Percentiles rank a stretch among this genome's conserved stretches.
Conservation (phyloP, 2,329 filamentous ascomycete species). For the Fusarium falciforme region DNA sequence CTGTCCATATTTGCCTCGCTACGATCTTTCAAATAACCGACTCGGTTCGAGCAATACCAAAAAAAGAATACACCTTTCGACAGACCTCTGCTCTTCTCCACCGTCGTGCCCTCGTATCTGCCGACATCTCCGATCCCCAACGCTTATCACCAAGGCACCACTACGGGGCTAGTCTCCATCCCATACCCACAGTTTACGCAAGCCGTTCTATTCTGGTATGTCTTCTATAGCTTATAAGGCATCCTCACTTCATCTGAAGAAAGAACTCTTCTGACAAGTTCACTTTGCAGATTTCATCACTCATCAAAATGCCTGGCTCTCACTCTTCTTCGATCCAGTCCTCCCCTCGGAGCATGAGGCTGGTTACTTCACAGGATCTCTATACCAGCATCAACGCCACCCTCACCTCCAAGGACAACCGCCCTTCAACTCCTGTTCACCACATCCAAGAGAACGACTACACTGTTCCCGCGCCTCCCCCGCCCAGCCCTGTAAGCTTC, state of each 20-base stretch:
- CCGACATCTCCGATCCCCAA: conserved; percentile 10
- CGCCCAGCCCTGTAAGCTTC: conserved; percentile 73
- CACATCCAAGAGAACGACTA: conserved; percentile 69
- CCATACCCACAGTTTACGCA: conserved; percentile 43
- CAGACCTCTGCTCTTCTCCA: conserved; percentile 11
- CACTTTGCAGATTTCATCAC: conserved; percentile 10
- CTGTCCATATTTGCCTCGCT: not conserved
- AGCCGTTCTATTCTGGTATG: conserved; percentile 37
- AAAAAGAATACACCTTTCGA: not conserved
- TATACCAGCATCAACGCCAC: conserved; percentile 65
- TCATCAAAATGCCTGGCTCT: conserved; percentile 49
- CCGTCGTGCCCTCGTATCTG: conserved; percentile 7
- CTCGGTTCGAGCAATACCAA: conserved; percentile 12
- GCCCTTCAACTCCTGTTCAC: conserved; percentile 60
- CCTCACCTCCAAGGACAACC: conserved; percentile 56
- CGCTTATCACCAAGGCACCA: conserved; percentile 25
- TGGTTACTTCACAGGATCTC: conserved; percentile 62
- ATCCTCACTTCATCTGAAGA: not conserved
- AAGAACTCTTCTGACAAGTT: conserved; percentile 11
- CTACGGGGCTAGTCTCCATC: conserved; percentile 34
- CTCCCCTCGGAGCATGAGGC: conserved; percentile 57
- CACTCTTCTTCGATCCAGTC: conserved; percentile 58
- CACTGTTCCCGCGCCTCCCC: conserved; percentile 72
- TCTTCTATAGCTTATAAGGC: conserved; percentile 29
- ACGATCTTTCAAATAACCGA: not conserved